phyloP scores from a whole-genome alignment of 345 rosid species.

The Crucihimalaya himalaica region DNA sequence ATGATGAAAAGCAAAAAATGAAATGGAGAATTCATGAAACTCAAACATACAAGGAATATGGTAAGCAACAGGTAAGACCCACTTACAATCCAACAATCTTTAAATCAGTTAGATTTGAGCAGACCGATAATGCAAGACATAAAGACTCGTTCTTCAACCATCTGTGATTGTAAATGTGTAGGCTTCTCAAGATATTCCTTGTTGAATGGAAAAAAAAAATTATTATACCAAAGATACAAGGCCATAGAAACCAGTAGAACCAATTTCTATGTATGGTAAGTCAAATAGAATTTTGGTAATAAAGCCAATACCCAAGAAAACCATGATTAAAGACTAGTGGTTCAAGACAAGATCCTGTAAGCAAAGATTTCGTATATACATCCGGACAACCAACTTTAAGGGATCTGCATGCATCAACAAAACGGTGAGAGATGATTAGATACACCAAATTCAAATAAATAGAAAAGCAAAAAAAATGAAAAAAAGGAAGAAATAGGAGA shows the following conservation, averaged over 20 bases:
- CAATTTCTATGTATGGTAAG: background rate
- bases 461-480: too few species aligned
- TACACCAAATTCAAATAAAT: background rate
- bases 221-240: slow-evolving; percentile 20
- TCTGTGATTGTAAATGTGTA: slow-evolving; percentile 64
- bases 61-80: slow-evolving; percentile 7
- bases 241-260: background rate
- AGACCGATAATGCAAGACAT: slow-evolving; percentile 53
- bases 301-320: slow-evolving; percentile 9
- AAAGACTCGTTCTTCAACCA: slow-evolving; percentile 59
- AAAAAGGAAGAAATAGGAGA: background rate
- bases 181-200: slow-evolving; percentile 64
- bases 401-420: slow-evolving; percentile 47
- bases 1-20: background rate
- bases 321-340: slow-evolving; percentile 40
- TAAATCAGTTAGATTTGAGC: slow-evolving; percentile 66
- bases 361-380: slow-evolving; percentile 39
- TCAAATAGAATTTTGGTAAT: background rate
- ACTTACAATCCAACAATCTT: slow-evolving; percentile 91
- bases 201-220: slow-evolving; percentile 4
- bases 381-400: slow-evolving; percentile 65
- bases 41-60: background rate
- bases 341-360: slow-evolving; percentile 62
- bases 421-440: background rate
- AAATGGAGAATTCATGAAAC: slow-evolving; percentile 6